These are phyloP conservation scores for Rhizophagus prolifer DNA, from an alignment of 192 early-diverging fungal species.

Conservation along the genomic window DNA sequence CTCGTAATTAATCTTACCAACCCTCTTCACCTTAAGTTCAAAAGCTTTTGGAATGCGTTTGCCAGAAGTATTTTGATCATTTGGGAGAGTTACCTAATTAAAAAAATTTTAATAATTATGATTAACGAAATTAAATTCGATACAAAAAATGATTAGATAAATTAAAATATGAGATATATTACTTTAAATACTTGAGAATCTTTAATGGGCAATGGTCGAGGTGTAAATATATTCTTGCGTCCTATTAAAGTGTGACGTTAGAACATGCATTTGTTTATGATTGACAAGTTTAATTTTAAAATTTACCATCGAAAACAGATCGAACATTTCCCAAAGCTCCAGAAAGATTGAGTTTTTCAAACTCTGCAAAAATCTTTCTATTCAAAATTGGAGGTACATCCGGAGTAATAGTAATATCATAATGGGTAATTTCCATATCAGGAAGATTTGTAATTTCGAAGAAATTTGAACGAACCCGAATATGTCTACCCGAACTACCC, in stretches of 20 bases:
- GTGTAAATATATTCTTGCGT: slow-evolving; percentile 74
- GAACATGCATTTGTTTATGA: not conserved
- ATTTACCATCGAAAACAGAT: slow-evolving; percentile 74
- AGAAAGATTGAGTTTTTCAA: slow-evolving; percentile 52
- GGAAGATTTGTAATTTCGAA: slow-evolving; percentile 74
- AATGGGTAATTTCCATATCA: slow-evolving; percentile 73
- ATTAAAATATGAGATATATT: not conserved
- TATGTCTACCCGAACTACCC: slow-evolving; percentile 45
- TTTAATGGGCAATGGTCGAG: slow-evolving; percentile 51
- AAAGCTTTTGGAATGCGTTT: slow-evolving; percentile 56
- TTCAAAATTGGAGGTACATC: slow-evolving; percentile 79
- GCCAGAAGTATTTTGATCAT: slow-evolving; percentile 30
- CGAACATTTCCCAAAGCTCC: slow-evolving; percentile 45
- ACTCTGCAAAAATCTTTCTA: slow-evolving; percentile 64
- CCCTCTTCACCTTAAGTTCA: slow-evolving; percentile 63
- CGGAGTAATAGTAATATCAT: slow-evolving; percentile 79
- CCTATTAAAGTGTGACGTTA: not conserved
- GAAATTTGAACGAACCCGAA: slow-evolving; percentile 67
- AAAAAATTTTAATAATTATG: not conserved
- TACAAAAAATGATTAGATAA: not conserved
- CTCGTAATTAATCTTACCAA: slow-evolving; percentile 65
- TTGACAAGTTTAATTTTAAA: no score
- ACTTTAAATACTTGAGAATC: slow-evolving; percentile 62
- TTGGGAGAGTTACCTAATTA: slow-evolving; percentile 30
- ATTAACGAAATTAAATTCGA: no score